Conservation (phyloP, 352 stramenopile species). For the Phytophthora constricta region DNA sequence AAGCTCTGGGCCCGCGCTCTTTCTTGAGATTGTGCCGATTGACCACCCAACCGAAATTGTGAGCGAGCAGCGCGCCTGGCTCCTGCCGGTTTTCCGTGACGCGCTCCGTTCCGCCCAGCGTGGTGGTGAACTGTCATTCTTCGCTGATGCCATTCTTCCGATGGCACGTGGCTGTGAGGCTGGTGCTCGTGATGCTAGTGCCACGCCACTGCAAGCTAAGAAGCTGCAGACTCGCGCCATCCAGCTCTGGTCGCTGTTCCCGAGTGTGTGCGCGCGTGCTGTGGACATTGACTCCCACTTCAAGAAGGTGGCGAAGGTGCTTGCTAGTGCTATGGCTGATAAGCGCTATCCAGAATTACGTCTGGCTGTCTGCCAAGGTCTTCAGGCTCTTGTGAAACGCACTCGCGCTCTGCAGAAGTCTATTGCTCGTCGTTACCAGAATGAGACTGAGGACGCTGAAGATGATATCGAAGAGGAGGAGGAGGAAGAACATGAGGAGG, state of each 20-base stretch:
- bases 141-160: constrained; percentile 66
- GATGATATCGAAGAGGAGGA: constrained; percentile 45
- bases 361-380: constrained; percentile 84
- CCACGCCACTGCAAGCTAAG: constrained; percentile 72
- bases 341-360: constrained; percentile 87
- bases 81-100: constrained; percentile 83
- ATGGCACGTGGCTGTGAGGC: constrained; percentile 79
- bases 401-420: constrained; percentile 56
- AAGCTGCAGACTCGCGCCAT: constrained; percentile 81
- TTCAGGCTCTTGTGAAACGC: constrained; percentile 81
- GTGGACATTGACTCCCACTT: constrained; percentile 82
- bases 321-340: constrained; percentile 88
- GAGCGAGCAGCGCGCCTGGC: constrained; percentile 78
- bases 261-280: constrained; percentile 74
- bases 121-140: constrained; percentile 77
- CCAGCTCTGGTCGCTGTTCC: constrained; percentile 86
- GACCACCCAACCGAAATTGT: constrained; percentile 76
- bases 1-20: constrained; percentile 63
- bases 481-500: constrained; percentile 51
- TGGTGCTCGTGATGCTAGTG: constrained; percentile 67
- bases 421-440: constrained; percentile 46
- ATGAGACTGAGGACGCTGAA: constrained; percentile 55
- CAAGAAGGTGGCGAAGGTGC: constrained; percentile 87
- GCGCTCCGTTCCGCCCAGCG: constrained; percentile 47
- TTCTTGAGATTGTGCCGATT: constrained; percentile 84